Evolutionary conservation across 2,329 filamentous ascomycete genomes (phyloP).

Genomic region (Colletotrichum noveboracense): DNA sequence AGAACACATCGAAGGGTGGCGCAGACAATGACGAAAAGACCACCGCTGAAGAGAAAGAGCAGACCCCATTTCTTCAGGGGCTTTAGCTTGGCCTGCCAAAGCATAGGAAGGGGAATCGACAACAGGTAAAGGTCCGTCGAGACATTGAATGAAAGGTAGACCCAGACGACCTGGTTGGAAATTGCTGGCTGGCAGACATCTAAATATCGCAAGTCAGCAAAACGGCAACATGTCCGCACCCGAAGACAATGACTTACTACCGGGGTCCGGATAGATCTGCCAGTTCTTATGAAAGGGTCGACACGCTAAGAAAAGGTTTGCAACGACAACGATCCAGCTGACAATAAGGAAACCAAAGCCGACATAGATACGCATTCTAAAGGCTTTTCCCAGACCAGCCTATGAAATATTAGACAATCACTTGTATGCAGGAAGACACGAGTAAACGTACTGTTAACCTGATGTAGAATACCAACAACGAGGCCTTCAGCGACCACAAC

Average conservation of each 20-base stretch:
- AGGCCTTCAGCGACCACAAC: conserved; percentile 58
- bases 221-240: background rate
- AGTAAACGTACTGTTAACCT: conserved; percentile 14
- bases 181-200: conserved; percentile 20
- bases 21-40: conserved; percentile 39
- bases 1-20: conserved; percentile 38
- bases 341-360: conserved; percentile 53
- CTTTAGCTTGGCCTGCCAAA: conserved; percentile 29
- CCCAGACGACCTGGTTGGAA: conserved; percentile 18
- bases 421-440: fast-evolving
- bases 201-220: background rate
- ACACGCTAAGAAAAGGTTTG: conserved; percentile 59
- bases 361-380: conserved; percentile 50
- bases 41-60: conserved; percentile 36
- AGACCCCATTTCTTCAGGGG: conserved; percentile 38
- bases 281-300: conserved; percentile 58
- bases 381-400: conserved; percentile 38
- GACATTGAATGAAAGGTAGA: conserved; percentile 19
- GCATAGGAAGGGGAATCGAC: conserved; percentile 19
- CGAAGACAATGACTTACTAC: conserved; percentile 42
- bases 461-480: conserved; percentile 58
- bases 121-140: conserved; percentile 22
- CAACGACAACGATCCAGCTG: conserved; percentile 54
- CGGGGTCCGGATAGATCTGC: conserved; percentile 64
- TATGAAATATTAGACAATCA: conserved; percentile 20